Evolutionary conservation across 805 yeast genomes (phyloP), one percentile per base, ranked within the genome.

Genomic region (Suhomyces pyralidae): DNA sequence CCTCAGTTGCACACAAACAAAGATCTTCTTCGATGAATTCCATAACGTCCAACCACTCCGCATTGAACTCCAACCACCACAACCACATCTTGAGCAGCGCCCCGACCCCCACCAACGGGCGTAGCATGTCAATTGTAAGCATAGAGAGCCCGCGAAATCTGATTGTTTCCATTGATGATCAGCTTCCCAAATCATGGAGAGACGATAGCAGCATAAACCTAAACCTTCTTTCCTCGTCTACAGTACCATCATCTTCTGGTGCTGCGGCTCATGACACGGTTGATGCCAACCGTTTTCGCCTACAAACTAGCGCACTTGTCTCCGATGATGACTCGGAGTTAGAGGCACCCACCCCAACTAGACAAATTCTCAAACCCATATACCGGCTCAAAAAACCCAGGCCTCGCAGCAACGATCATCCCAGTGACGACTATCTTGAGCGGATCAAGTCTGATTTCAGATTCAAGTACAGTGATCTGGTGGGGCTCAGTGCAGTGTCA

Each of bases 141-240:
- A 53, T 73, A 47, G 78, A 70, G 45, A 66, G 71, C 57, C 77
- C 77, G 3, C 61, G 78, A 40, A 74, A 74, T 55, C 70, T 75
- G 25, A 73, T 74, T 14, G 73, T 70, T 5, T 69, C 75, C 9
- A 61, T 69, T 1, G 79, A 74, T 50, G 79, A 74, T 50, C 56
- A 53, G 36, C 53, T 61, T 45, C 46, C 59, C 17, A 58, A 67
- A 28, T 65, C 65, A 25, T 64, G 73, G 1, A 56, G 78, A 47
- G 73, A 71, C 53, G 69, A 70, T 55, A 70, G 76, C 53, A 57
- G 59, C 46, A 58, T 67, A 17, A 60, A 66, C 22, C 19, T 22
- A 7, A 42, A 42, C 47, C 53, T 66, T 40, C 57, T 58, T 15
- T 58, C 64, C 8, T 46, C 63, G 10, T 20, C 30, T 28, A 17